Percentiles rank a stretch among this genome's conserved stretches.
These are phyloP conservation scores for Yarrowia galli DNA, from an alignment of 1,139 yeast genomes.

Conservation along the genomic window DNA sequence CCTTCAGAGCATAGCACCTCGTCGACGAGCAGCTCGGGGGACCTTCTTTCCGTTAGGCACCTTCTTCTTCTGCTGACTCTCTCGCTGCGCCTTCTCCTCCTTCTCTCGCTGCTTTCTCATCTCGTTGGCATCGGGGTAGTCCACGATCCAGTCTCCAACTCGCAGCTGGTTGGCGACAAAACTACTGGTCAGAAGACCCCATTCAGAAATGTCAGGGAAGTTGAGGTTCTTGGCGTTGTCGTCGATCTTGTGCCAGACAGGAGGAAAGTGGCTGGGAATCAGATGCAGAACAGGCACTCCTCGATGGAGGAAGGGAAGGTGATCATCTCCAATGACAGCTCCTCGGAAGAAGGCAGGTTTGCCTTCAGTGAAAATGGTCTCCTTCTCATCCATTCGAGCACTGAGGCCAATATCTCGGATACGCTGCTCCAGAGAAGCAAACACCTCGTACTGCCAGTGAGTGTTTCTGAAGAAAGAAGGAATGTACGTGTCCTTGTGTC, in stretches of 20 bases:
- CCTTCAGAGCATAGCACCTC: background rate
- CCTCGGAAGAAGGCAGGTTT: slow-evolving; percentile 43
- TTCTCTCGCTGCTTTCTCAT: slow-evolving; percentile 19
- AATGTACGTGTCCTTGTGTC: slow-evolving; percentile 52
- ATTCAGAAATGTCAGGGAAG: slow-evolving; percentile 49
- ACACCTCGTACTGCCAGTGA: slow-evolving; percentile 52
- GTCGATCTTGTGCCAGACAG: slow-evolving; percentile 58
- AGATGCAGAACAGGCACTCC: slow-evolving; percentile 61
- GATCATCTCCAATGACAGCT: slow-evolving; percentile 59
- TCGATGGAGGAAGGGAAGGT: slow-evolving; percentile 57
- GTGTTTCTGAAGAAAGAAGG: slow-evolving; percentile 59
- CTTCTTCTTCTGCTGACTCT: slow-evolving; percentile 1
- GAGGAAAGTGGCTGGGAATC: slow-evolving; percentile 60
- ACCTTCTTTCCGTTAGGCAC: slow-evolving; percentile 10
- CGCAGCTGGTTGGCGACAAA: slow-evolving; percentile 51
- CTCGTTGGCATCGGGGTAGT: slow-evolving; percentile 29
- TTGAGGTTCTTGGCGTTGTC: slow-evolving; percentile 53
- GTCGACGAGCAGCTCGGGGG: slow-evolving; percentile 18
- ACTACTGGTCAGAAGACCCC: slow-evolving; percentile 50
- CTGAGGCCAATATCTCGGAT: slow-evolving; percentile 42
- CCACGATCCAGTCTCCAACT: slow-evolving; percentile 42
- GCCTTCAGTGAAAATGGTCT: slow-evolving; percentile 13
- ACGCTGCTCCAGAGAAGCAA: slow-evolving; percentile 48
- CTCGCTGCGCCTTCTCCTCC: slow-evolving; percentile 12
- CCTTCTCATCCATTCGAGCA: slow-evolving; percentile 37